Percentiles rank a stretch among this genome's conserved stretches.
Evolutionary conservation across 2,329 filamentous ascomycete species (phyloP).

Genomic region (Diaporthe helianthi): DNA sequence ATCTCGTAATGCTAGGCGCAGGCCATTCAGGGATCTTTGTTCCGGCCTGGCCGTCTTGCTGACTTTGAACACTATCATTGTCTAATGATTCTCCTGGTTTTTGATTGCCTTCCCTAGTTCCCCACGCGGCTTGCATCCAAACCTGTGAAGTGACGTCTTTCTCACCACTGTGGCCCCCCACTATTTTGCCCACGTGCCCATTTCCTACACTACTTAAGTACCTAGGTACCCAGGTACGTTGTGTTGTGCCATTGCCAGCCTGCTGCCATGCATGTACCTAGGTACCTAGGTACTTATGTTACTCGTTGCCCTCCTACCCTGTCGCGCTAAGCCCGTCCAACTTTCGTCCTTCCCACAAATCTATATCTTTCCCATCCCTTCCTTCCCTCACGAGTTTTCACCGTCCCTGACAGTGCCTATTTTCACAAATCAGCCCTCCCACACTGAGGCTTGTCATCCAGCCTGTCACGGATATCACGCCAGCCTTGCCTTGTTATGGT

Average conservation of each 20-base stretch:
- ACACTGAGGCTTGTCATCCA: background rate
- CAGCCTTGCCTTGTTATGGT: background rate
- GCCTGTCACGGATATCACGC: background rate
- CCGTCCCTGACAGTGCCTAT: background rate
- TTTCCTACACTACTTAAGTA: background rate
- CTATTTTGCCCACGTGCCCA: background rate
- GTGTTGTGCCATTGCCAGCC: background rate
- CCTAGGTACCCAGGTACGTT: background rate
- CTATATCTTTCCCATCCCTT: background rate
- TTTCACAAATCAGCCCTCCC: background rate
- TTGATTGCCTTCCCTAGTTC: conserved; percentile 8
- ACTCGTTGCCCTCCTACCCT: background rate
- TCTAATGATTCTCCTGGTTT: background rate
- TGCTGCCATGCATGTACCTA: background rate
- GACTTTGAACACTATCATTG: background rate
- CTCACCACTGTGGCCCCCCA: background rate
- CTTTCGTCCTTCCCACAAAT: background rate
- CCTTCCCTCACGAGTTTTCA: too few species aligned
- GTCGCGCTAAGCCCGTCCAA: background rate
- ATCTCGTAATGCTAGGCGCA: background rate
- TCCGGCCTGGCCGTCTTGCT: conserved; percentile 2
- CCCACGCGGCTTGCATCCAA: background rate
- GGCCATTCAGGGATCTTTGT: background rate
- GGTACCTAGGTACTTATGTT: background rate
- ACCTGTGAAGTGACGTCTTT: conserved; percentile 3